A percentile compares a stretch with the other conserved stretches of the same genome.
Conservation (phyloP, 352 stramenopile species). For the Globisporangium cederbergense region DNA sequence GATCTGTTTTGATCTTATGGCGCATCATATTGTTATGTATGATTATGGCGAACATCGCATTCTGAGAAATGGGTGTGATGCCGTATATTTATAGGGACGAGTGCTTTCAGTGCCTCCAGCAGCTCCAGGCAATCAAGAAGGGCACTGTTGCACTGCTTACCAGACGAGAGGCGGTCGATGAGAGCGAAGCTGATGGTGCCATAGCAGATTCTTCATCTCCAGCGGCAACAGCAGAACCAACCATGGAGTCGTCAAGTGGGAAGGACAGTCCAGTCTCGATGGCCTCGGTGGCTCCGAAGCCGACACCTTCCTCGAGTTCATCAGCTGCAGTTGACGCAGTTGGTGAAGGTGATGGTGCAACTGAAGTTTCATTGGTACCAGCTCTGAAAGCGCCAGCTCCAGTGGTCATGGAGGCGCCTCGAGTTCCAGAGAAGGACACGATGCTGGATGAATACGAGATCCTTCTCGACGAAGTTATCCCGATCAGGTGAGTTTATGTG, state of each 20-base stretch:
- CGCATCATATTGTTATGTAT: neutral
- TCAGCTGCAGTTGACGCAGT: neutral
- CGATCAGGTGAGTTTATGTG: slow-evolving; percentile 47
- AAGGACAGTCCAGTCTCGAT: slow-evolving; percentile 22
- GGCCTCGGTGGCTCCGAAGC: slow-evolving; percentile 14
- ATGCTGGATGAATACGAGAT: slow-evolving; percentile 72
- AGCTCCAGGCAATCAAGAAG: slow-evolving; percentile 74
- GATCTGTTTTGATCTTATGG: neutral
- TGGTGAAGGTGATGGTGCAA: too few relatives aligned
- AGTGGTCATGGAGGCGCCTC: neutral
- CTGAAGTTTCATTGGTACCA: neutral
- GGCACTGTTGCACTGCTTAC: slow-evolving; percentile 58
- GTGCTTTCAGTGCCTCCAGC: slow-evolving; percentile 75
- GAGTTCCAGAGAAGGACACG: slow-evolving; percentile 40
- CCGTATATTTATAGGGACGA: slow-evolving; percentile 51
- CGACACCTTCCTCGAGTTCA: neutral
- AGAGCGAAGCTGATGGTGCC: slow-evolving; percentile 5
- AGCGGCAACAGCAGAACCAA: neutral
- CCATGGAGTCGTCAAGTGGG: slow-evolving; percentile 7
- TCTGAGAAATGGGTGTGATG: slow-evolving; percentile 6
- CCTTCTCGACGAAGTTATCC: slow-evolving; percentile 61
- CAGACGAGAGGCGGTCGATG: slow-evolving; percentile 9
- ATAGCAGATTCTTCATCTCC: neutral
- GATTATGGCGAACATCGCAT: neutral
- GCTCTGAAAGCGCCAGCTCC: slow-evolving; percentile 14